phyloP scores from a whole-genome alignment of 179 eudicot genomes.

The Sideroxylon spinosum region DNA sequence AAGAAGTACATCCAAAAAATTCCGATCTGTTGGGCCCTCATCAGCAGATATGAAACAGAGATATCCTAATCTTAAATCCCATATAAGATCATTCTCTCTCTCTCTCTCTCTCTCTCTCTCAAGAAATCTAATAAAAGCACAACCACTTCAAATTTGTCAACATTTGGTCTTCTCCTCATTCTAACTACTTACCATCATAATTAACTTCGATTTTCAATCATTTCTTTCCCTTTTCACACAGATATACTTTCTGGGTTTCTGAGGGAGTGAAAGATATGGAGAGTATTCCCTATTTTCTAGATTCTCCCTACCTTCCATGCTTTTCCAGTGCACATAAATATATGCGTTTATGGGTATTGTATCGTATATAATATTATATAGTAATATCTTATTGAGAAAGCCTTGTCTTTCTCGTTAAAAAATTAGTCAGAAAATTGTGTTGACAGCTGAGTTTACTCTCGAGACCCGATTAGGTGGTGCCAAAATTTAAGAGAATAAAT shows the following conservation, averaged over 20 bases:
- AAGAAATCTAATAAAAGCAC: conserved; percentile 20
- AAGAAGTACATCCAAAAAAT: not conserved
- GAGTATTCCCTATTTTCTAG: conserved; percentile 19
- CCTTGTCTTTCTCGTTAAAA: no score
- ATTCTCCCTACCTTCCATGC: conserved; percentile 26
- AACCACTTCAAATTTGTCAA: conserved; percentile 36
- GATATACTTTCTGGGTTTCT: conserved; percentile 19
- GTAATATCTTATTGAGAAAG: no score
- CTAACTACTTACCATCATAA: conserved; percentile 1
- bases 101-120: conserved; percentile 17
- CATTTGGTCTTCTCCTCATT: conserved; percentile 27
- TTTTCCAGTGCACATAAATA: conserved; percentile 21
- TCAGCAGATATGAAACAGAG: conserved; percentile 10
- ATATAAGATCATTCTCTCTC: conserved; percentile 26
- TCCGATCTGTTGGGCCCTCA: conserved; percentile 19
- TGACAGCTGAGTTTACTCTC: no score
- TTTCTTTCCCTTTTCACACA: conserved; percentile 19
- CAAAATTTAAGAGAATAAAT: no score
- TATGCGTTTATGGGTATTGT: not conserved
- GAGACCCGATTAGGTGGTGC: no score
- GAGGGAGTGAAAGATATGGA: conserved; percentile 20
- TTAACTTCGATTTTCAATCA: conserved; percentile 26
- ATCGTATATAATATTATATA: no score
- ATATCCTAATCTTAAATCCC: not conserved
- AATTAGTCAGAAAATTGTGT: no score